Evolutionary conservation across 495 filamentous ascomycete genomes (phyloP), one percentile per base, ranked within the genome.

Genomic region (Endocarpon pusillum): DNA sequence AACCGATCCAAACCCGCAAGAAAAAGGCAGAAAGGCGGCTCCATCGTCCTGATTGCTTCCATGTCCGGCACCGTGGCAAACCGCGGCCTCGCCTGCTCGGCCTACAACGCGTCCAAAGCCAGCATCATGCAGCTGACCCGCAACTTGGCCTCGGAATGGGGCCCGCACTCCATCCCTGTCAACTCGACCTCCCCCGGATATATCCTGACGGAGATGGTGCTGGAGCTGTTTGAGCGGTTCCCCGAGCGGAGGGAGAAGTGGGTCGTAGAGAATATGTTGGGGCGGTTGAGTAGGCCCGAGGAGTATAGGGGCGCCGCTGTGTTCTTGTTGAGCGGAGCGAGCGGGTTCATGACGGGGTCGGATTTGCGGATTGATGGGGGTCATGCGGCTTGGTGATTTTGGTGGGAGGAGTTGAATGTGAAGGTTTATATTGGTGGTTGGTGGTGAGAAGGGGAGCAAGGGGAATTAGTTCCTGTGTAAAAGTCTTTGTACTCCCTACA

Each of bases 161-260:
- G 87, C 18, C 47, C 56, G 30, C 68, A 87, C 53, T 78, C 76
- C 34, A 94, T 96, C 52, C 79, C 87, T 3, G 85, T 94, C 40
- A 96, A 96, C 60, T 91, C 85, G 25, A 75, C 94, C 45, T 92
- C 82, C 10, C 87, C 87, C 0, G 87, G 87, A 21, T 96, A 96
- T 51, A 94, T 94, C 42, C 72, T 89, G 34, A 93, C 85, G n/a
- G 67, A 70, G 21, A 91, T 93, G 84, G 82, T 87, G 8, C 73
- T 79, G 48, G 67, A 72, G 29, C 62, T 92, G 20, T 87, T 92
- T 43, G 58, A 75, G 26, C 49, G 75, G 33, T 81, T 63, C 44
- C 81, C 83, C 4, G 82, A 92, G 55, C 67, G 82, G 22, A 61
- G 61, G 37, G 65, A 68, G 18, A 72, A 77, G 32, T 94, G 86